A percentile compares a stretch with the other conserved stretches of the same genome.
phyloP scores from a whole-genome alignment of 768 basidiomycete genomes.

The Mycena kentingensis region DNA sequence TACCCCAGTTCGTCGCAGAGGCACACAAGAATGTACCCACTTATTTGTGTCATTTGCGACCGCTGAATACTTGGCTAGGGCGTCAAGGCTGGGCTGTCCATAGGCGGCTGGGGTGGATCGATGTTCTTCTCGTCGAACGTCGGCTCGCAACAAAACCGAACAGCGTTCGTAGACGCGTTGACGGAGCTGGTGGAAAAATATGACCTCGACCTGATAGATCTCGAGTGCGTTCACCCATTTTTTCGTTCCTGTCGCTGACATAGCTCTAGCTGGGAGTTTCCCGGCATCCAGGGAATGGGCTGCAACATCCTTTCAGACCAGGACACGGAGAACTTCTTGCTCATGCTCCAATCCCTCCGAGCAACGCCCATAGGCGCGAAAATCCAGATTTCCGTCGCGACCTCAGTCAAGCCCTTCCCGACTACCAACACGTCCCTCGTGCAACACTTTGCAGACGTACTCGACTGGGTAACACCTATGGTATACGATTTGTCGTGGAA shows the following conservation, averaged over 20 bases:
- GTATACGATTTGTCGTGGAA: constrained; percentile 76
- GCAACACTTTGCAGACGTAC: constrained; percentile 68
- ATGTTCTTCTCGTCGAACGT: constrained; percentile 64
- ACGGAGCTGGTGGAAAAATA: constrained; percentile 53
- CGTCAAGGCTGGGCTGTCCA: constrained; percentile 58
- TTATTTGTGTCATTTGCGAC: not conserved
- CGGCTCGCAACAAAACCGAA: constrained; percentile 57
- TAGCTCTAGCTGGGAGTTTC: constrained; percentile 83
- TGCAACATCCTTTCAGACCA: constrained; percentile 64
- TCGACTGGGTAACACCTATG: constrained; percentile 61
- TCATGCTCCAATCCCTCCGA: constrained; percentile 76
- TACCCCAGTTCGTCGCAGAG: constrained; percentile 58
- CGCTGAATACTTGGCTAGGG: constrained; percentile 37
- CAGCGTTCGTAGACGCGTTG: constrained; percentile 64
- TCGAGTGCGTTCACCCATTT: constrained; percentile 40
- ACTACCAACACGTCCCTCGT: constrained; percentile 66
- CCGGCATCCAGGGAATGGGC: constrained; percentile 64
- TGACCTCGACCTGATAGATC: constrained; percentile 59
- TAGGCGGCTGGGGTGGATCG: constrained; percentile 76
- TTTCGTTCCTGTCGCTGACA: not conserved
- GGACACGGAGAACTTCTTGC: constrained; percentile 79
- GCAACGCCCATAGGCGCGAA: constrained; percentile 49
- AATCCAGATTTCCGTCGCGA: constrained; percentile 59
- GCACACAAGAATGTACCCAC: constrained; percentile 45
- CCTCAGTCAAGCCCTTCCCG: constrained; percentile 42